A percentile compares a stretch with the other conserved stretches of the same genome.
These are phyloP conservation scores for Phytophthora pseudosyringae DNA, from an alignment of 352 stramenopile species.

Conservation along the genomic window DNA sequence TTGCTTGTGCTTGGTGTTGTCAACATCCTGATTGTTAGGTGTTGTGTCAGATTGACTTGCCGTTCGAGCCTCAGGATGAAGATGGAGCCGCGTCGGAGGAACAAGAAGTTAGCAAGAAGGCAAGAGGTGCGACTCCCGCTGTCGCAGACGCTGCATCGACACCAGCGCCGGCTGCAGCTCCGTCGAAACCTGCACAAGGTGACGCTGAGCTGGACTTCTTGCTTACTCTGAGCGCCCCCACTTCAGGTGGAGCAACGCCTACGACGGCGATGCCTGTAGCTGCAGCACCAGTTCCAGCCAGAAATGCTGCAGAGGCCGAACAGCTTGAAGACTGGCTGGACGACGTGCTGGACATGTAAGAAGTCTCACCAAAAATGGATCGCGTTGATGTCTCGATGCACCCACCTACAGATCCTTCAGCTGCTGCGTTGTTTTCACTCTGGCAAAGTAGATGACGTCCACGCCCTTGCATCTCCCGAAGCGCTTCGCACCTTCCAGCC, in stretches of 20 bases:
- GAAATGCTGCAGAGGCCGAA: conserved; percentile 27
- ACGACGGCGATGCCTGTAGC: background rate
- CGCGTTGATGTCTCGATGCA: conserved; percentile 3
- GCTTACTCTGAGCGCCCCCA: conserved; percentile 46
- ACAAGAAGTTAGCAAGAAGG: conserved; percentile 5
- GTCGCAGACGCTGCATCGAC: background rate
- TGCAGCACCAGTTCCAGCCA: conserved; percentile 8
- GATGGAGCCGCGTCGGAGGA: conserved; percentile 12
- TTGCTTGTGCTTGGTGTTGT: background rate
- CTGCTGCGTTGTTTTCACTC: conserved; percentile 19
- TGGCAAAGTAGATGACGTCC: conserved; percentile 81
- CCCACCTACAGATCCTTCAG: conserved; percentile 5
- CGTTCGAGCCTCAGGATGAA: conserved; percentile 40
- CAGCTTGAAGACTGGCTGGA: conserved; percentile 80
- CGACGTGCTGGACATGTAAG: conserved; percentile 54
- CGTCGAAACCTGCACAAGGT: conserved; percentile 4
- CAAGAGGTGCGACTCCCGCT: background rate
- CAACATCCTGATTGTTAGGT: background rate
- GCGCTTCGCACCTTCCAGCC: conserved; percentile 73
- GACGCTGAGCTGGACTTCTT: conserved; percentile 52
- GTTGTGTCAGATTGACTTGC: conserved; percentile 45
- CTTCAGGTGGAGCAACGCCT: conserved; percentile 5
- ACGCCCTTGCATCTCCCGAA: conserved; percentile 83
- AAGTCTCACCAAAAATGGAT: conserved; percentile 17
- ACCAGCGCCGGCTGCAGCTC: background rate